phyloP scores from a whole-genome alignment of 257 asterid genomes.

The Solanum sparsipilum region DNA sequence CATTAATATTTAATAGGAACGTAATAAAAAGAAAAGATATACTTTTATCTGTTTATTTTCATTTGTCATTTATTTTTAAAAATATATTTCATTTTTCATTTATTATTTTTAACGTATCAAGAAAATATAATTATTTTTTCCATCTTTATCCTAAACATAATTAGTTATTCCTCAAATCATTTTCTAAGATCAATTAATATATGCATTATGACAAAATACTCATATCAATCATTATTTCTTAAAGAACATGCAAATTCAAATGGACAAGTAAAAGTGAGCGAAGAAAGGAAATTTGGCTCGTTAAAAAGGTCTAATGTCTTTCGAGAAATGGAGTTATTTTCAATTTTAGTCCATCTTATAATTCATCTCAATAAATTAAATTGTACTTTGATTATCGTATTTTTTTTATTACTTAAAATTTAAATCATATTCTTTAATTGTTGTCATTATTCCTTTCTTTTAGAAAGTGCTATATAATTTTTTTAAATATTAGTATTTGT shows the following conservation, averaged over 20 bases:
- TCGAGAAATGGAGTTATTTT: not conserved
- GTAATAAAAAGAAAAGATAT: not conserved
- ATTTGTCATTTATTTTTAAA: no score
- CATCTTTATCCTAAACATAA: not conserved
- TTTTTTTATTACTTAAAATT: no score
- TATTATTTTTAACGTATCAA: no score
- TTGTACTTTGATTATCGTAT: not conserved
- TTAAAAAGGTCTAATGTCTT: not conserved
- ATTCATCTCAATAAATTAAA: not conserved
- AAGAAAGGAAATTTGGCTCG: no score
- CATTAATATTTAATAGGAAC: not conserved
- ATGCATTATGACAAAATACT: no score
- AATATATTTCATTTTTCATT: no score
- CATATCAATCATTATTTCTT: not conserved
- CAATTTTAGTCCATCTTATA: not conserved
- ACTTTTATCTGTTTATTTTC: not conserved
- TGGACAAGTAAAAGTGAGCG: not conserved
- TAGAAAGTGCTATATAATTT: not conserved
- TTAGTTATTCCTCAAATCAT: not conserved
- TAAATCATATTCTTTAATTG: not conserved
- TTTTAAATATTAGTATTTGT: not conserved
- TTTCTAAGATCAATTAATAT: not conserved
- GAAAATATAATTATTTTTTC: no score
- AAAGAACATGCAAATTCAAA: no score
- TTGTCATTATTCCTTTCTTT: not conserved